A percentile compares a stretch with the other conserved stretches of the same genome.
These are phyloP conservation scores for Trichocladium uniseriatum DNA, from an alignment of 495 filamentous ascomycete species.

Conservation along the genomic window DNA sequence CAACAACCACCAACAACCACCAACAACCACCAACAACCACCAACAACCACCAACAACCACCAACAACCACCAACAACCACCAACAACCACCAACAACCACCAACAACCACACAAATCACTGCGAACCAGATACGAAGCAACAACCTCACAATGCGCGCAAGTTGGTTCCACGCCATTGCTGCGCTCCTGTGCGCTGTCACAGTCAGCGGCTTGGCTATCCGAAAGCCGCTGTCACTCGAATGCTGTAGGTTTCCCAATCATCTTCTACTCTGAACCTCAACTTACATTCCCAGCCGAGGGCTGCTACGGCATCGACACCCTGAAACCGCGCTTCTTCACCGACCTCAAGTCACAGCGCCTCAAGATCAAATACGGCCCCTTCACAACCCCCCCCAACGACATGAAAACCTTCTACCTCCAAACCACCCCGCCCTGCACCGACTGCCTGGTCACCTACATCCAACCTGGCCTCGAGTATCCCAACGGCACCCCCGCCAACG, in stretches of 20 bases:
- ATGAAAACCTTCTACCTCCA: slow-evolving; percentile 11
- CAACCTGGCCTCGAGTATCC: slow-evolving; percentile 19
- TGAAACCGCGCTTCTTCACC: slow-evolving; percentile 18
- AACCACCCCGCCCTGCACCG: slow-evolving; percentile 16
- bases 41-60: too few species aligned
- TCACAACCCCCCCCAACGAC: slow-evolving; percentile 14
- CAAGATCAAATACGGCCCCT: slow-evolving; percentile 19
- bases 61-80: too few species aligned
- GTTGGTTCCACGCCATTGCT: background rate
- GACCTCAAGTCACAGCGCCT: slow-evolving; percentile 12
- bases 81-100: too few species aligned
- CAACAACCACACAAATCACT: too few species aligned
- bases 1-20: too few species aligned
- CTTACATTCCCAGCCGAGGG: background rate
- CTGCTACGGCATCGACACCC: background rate
- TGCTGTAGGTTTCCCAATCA: background rate
- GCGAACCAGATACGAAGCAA: too few species aligned
- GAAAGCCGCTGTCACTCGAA: background rate
- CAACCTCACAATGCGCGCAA: background rate
- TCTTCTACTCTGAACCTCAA: background rate
- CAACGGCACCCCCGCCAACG: slow-evolving; percentile 20
- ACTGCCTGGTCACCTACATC: slow-evolving; percentile 21
- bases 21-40: too few species aligned
- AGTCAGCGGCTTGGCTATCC: background rate
- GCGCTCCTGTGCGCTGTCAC: background rate